Percentiles rank a stretch among this genome's conserved stretches.
Conservation (phyloP, 345 rosid species). For the Fremontodendron californicum region DNA sequence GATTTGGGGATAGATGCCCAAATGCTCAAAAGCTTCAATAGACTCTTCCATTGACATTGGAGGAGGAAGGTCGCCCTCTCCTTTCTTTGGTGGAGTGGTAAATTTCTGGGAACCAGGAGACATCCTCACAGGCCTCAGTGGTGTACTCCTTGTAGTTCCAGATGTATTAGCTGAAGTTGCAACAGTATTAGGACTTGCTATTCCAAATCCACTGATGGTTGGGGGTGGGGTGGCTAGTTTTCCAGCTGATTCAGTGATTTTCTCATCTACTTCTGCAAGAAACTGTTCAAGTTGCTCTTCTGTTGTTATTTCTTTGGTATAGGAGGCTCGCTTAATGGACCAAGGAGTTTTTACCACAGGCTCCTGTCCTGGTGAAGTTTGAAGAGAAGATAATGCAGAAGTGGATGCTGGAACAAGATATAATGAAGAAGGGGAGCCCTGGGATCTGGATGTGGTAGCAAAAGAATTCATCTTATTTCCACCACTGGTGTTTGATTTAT, state of each 20-base stretch:
- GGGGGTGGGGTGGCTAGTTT: slow-evolving; percentile 77
- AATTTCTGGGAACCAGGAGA: slow-evolving; percentile 96
- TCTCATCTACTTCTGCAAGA: slow-evolving; percentile 76
- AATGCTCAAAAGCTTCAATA: slow-evolving; percentile 67
- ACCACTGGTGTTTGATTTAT: slow-evolving; percentile 43
- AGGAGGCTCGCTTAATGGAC: slow-evolving; percentile 55
- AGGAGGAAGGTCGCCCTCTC: slow-evolving; percentile 86
- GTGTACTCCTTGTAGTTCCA: slow-evolving; percentile 83
- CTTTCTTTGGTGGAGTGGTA: slow-evolving; percentile 93
- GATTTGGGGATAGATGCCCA: slow-evolving; percentile 87
- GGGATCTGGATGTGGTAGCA: slow-evolving; percentile 21
- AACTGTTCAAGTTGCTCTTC: slow-evolving; percentile 88
- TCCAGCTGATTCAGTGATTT: slow-evolving; percentile 69
- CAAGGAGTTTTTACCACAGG: slow-evolving; percentile 68
- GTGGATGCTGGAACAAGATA: slow-evolving; percentile 59
- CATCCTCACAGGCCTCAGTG: slow-evolving; percentile 88
- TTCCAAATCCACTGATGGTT: slow-evolving; percentile 55
- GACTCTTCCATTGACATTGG: slow-evolving; percentile 91
- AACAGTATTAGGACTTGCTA: slow-evolving; percentile 62
- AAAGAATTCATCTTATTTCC: slow-evolving; percentile 48
- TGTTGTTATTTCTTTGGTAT: slow-evolving; percentile 65
- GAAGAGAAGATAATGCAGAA: slow-evolving; percentile 54
- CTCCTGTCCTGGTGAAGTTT: slow-evolving; percentile 59
- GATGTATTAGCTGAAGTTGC: slow-evolving; percentile 70
- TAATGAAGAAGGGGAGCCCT: slow-evolving; percentile 43